Evolutionary conservation across 2,329 filamentous ascomycete species (phyloP), one percentile per base, ranked within the genome.

Genomic region (Alternaria longipes): DNA sequence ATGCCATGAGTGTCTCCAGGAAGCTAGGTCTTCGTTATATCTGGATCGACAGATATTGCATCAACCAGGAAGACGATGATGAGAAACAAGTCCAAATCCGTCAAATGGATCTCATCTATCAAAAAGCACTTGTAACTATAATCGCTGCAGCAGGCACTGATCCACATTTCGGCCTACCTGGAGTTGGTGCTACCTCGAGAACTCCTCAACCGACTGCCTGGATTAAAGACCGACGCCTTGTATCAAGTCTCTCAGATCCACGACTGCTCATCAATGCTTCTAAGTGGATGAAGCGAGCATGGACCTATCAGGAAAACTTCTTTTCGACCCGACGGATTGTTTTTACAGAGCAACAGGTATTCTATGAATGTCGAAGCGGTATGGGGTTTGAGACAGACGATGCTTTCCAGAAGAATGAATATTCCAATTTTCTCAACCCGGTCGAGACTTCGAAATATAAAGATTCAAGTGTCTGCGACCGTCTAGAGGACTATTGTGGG

Each of bases 401-500:
- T 20, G 20, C 20, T 20, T 20, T 20, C 20, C 20, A 20, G 20
- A 20, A 20, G 20, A 20, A 20, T 20, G 20, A 20, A 20, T 20
- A 20, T 20, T 20, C 20, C 20, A 20, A 20, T 20, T 20, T 20
- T 20, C 20, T 20, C 22, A 5, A 22, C 22, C 22, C 4, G 22
- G 20, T 3, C 20, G 20, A 20, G 20, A 20, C 20, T 20, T 20
- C 20, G 20, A 20, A 20, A 20, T 20, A 20, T 20, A 20, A 20
- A 20, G 20, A 20, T 20, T 20, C 20, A 20, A 20, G 20, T 20
- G 3, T 20, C 20, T 20, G 20, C 20, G 3, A 22, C 20, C 22
- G 3, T 5, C 22, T 24, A 7, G 1, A 8, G 7, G 7, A 7
- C 0, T n/a, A 11, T 2, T 3, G 22, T 7, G 2, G 4, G 0